Evolutionary conservation across 106 monocot species (phyloP).

Genomic region (Apostasia ramifera): DNA sequence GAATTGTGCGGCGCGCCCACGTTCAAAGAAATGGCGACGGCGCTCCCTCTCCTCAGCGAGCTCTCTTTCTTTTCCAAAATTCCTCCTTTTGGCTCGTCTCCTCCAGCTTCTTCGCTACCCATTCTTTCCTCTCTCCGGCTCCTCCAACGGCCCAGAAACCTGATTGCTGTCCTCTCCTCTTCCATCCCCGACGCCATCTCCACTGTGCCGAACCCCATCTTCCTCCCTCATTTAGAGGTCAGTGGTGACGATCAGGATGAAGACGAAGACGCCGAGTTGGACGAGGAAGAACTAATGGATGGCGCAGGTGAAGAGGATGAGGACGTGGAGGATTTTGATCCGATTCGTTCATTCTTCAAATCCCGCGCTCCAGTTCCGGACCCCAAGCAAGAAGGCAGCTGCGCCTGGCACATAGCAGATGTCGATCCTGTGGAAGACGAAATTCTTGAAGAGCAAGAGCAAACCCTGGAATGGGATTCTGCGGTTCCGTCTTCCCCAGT

Average conservation of each 20-base stretch:
- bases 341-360: slow-evolving; percentile 49
- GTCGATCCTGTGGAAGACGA: slow-evolving; percentile 39
- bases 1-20: no score
- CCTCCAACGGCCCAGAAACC: slow-evolving; percentile 2
- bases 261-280: slow-evolving; percentile 1
- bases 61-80: not conserved
- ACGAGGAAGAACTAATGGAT: slow-evolving; percentile 16
- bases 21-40: not conserved
- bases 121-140: slow-evolving; percentile 12
- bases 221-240: slow-evolving; percentile 44
- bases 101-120: not conserved
- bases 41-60: not conserved
- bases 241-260: slow-evolving; percentile 1
- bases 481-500: not conserved
- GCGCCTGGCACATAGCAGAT: slow-evolving; percentile 5
- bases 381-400: slow-evolving; percentile 40
- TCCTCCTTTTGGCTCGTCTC: slow-evolving; percentile 2
- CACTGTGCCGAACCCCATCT: slow-evolving; percentile 28
- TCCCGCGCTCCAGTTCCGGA: slow-evolving; percentile 23
- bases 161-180: not conserved
- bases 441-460: slow-evolving; percentile 25
- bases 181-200: not conserved
- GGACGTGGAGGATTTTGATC: slow-evolving; percentile 32
- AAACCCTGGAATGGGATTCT: not conserved
- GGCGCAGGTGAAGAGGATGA: slow-evolving; percentile 9